Base-by-base conservation (phyloP, 2,329 filamentous ascomycete species). In the Uncinocarpus reesii region DNA sequence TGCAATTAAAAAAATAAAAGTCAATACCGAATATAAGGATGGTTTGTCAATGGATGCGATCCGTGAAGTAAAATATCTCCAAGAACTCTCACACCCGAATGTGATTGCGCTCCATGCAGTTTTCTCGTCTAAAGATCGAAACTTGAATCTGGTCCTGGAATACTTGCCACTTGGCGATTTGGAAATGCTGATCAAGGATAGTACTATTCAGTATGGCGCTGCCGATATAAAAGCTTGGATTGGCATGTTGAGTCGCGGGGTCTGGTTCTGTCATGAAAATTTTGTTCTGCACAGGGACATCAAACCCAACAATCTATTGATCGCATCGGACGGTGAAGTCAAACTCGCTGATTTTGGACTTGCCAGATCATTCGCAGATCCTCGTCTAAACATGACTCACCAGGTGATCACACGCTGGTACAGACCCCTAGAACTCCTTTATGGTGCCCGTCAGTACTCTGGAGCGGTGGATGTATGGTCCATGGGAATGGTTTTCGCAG, bases 341-440 rank as follows among this genome's bases (percentile, higher is more conserved):
- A 96, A 96, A 66, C 79, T 98, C 43, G 92, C 90, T 29, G 92
- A 98, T 83, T 98, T 98, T 59, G 92, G 92, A 75, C 80, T 98
- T 28, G 92, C 92, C 4, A 76, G 92, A 53, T 79, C 77, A 52
- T 95, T 95, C 64, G 83, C 87, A 6, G 92, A 98, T 64, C 90
- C 92, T 0, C 86, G 88, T 60, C 74, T 80, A 48, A 76, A 77
- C 57, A 98, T 98, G 92, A 95, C 90, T 1, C 81, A 82, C 60
- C 88, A 92, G 60, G 90, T 95, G 55, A 94, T 98, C 65, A 98
- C 92, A 15, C 81, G 88, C 55, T 98, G 92, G 88, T 98, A 96
- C 71, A 79, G 90, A 1, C 89, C 92, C 0, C 89, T 89, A 0
- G 92, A 98, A 72, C 77, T 98, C 18, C 80, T 96, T 54, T 95